A percentile compares a stretch with the other conserved stretches of the same genome.
Conservation (phyloP, 306 rosid species). For the Sophora flavescens region DNA sequence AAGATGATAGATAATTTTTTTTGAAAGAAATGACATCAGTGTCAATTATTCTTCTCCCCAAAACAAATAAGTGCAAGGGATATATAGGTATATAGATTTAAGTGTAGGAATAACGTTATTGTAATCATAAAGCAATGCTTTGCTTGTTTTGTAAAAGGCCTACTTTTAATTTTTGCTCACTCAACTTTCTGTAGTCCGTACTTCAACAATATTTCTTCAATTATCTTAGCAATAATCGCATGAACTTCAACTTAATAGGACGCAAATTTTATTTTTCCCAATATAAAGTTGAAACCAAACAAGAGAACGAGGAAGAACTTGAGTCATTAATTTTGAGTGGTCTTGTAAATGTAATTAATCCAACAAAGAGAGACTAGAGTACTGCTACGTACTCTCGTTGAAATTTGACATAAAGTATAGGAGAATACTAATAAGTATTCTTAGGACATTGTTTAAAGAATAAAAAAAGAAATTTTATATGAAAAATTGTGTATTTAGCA, state of each 20-base stretch:
- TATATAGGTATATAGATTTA: too few species aligned
- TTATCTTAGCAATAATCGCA: constrained; percentile 12
- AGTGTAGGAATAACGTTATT: not conserved
- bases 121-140: constrained; percentile 27
- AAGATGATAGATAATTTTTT: too few species aligned
- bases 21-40: too few species aligned
- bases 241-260: constrained; percentile 28
- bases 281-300: not conserved
- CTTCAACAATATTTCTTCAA: too few species aligned
- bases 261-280: not conserved
- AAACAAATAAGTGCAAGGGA: too few species aligned
- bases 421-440: too few species aligned
- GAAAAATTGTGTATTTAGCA: too few species aligned
- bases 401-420: constrained; percentile 19
- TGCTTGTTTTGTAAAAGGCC: constrained; percentile 37
- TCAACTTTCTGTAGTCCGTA: not conserved
- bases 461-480: too few species aligned
- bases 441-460: too few species aligned
- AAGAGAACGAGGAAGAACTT: constrained; percentile 27
- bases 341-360: not conserved
- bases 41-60: too few species aligned
- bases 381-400: not conserved
- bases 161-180: constrained; percentile 32
- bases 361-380: constrained; percentile 6
- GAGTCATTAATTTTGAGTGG: not conserved